Evolutionary conservation across 2,329 filamentous ascomycete species (phyloP).

Genomic region (Arthroderma sp.): DNA sequence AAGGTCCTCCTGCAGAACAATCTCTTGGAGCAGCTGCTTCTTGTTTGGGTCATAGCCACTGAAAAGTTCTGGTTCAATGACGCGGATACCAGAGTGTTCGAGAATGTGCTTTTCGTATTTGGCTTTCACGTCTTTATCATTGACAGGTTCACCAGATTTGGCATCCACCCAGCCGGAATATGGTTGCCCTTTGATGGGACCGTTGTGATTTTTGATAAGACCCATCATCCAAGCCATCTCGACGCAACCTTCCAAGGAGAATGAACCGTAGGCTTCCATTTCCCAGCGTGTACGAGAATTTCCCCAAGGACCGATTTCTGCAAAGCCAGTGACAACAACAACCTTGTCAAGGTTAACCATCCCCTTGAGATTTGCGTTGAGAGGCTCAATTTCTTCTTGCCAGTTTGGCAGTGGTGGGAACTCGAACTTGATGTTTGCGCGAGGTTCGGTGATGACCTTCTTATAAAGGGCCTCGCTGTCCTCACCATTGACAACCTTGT

Average conservation of each 20-base stretch:
- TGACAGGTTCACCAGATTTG: constrained; percentile 88
- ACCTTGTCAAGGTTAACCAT: constrained; percentile 99
- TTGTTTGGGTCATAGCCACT: constrained; percentile 94
- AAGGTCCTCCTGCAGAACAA: constrained; percentile 92
- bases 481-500: constrained; percentile 93
- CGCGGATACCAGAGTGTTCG: constrained; percentile 90
- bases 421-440: constrained; percentile 95
- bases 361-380: constrained; percentile 78
- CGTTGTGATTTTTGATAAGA: constrained; percentile 97
- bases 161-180: constrained; percentile 93
- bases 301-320: constrained; percentile 94
- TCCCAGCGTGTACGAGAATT: constrained; percentile 98
- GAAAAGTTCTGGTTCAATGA: constrained; percentile 96
- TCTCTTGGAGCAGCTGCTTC: constrained; percentile 96
- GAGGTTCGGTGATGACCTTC: constrained; percentile 82
- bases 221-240: constrained; percentile 99
- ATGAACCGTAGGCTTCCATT: constrained; percentile 94
- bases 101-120: constrained; percentile 97
- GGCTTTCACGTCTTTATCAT: constrained; percentile 93
- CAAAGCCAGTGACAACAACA: constrained; percentile 91
- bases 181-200: constrained; percentile 83
- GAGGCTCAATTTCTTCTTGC: constrained; percentile 77
- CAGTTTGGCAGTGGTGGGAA: constrained; percentile 86
- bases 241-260: constrained; percentile 93
- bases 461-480: constrained; percentile 86